A percentile compares a stretch with the other conserved stretches of the same genome.
phyloP scores from a whole-genome alignment of 306 rosid species.

The Lathyrus oleraceus region DNA sequence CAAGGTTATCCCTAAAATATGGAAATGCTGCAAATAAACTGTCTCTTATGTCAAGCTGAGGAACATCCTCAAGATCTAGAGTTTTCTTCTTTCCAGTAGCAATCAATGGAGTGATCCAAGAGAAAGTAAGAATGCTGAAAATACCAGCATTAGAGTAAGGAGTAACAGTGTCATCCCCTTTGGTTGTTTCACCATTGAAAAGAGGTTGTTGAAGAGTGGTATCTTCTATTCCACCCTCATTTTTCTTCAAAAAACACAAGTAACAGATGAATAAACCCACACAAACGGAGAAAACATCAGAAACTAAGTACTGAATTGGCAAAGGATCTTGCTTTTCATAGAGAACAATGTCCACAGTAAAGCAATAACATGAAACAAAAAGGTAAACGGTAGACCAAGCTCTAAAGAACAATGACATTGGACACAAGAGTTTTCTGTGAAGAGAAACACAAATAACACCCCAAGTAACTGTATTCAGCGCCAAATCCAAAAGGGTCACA shows the following conservation, averaged over 20 bases:
- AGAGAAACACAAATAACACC: slow-evolving; percentile 36
- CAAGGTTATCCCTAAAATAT: slow-evolving; percentile 33
- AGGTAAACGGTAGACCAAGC: slow-evolving; percentile 47
- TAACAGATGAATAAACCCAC: slow-evolving; percentile 44
- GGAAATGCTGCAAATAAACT: slow-evolving; percentile 43
- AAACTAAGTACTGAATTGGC: slow-evolving; percentile 38
- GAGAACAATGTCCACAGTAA: slow-evolving; percentile 34
- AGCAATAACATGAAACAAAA: slow-evolving; percentile 34
- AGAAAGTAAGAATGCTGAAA: slow-evolving; percentile 51
- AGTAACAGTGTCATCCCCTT: slow-evolving; percentile 44
- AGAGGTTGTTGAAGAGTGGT: too few species aligned
- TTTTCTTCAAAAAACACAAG: slow-evolving; percentile 36
- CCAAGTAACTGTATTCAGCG: slow-evolving; percentile 42
- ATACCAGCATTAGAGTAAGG: slow-evolving; percentile 53
- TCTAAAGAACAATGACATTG: slow-evolving; percentile 34
- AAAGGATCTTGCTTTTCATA: slow-evolving; percentile 9
- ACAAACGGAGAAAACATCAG: slow-evolving; percentile 39
- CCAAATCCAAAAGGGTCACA: slow-evolving; percentile 46
- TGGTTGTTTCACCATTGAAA: slow-evolving; percentile 3
- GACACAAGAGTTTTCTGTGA: slow-evolving; percentile 21
- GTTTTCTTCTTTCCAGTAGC: slow-evolving; percentile 42
- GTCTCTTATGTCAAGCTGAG: slow-evolving; percentile 40
- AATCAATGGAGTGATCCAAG: slow-evolving; percentile 50
- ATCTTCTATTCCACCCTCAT: too few species aligned
- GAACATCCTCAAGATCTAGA: slow-evolving; percentile 55